Evolutionary conservation across 768 basidiomycete species (phyloP).

Genomic region (Hygrophorus pudorinus): DNA sequence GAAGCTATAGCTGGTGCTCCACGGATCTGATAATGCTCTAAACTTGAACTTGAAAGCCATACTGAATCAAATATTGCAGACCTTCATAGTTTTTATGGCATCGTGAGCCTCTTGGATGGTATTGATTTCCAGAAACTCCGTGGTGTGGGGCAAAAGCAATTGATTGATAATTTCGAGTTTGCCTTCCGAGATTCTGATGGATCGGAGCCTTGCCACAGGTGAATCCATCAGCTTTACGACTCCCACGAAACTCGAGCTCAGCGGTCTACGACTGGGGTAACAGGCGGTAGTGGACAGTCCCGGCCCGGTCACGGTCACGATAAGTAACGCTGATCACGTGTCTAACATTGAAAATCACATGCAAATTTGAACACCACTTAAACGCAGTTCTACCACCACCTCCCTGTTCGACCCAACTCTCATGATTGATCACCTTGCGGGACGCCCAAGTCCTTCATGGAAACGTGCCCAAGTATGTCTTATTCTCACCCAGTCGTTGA

Average conservation of each 20-base stretch:
- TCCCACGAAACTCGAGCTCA: too few relatives aligned
- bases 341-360: slow-evolving; percentile 14
- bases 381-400: not conserved
- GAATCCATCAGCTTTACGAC: too few relatives aligned
- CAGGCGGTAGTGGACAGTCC: too few relatives aligned
- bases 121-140: slow-evolving; percentile 55
- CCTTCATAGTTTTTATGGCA: slow-evolving; percentile 96
- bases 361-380: slow-evolving; percentile 4
- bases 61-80: too few relatives aligned
- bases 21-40: slow-evolving; percentile 34
- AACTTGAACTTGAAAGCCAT: too few relatives aligned
- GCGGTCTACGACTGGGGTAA: too few relatives aligned
- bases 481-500: not conserved
- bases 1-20: slow-evolving; percentile 95
- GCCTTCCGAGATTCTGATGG: slow-evolving; percentile 29
- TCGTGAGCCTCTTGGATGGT: slow-evolving; percentile 79
- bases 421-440: slow-evolving; percentile 93
- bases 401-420: slow-evolving; percentile 2
- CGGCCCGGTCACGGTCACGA: too few relatives aligned
- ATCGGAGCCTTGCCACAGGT: slow-evolving; percentile 19
- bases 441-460: slow-evolving; percentile 84
- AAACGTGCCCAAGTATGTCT: slow-evolving; percentile 66
- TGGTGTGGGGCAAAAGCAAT: slow-evolving; percentile 70
- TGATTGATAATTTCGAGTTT: slow-evolving; percentile 84
- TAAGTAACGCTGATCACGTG: too few relatives aligned